phyloP scores from a whole-genome alignment of 2,329 filamentous ascomycete genomes.

The Diaporthe citrichinensis region DNA sequence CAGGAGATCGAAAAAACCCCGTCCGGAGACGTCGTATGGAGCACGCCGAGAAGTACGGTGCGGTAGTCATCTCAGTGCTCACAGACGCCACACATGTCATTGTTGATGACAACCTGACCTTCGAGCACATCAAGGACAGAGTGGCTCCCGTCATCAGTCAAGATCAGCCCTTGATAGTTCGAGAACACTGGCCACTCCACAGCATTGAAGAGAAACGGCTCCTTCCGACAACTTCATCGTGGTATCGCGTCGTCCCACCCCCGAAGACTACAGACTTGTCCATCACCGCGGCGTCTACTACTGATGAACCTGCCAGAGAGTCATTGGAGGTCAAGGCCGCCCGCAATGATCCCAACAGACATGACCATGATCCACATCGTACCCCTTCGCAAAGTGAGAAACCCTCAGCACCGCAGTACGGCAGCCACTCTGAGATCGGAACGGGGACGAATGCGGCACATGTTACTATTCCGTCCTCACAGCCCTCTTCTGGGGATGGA shows the following conservation, averaged over 20 bases:
- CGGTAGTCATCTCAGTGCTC: slow-evolving; percentile 75
- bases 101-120: slow-evolving; percentile 78
- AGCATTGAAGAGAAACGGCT: slow-evolving; percentile 73
- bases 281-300: slow-evolving; percentile 40
- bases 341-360: slow-evolving; percentile 53
- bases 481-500: background rate
- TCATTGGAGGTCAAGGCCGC: slow-evolving; percentile 66
- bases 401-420: slow-evolving; percentile 42
- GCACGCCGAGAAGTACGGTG: slow-evolving; percentile 82
- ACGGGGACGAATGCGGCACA: too few species aligned
- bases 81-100: slow-evolving; percentile 81
- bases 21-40: slow-evolving; percentile 78
- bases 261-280: slow-evolving; percentile 39
- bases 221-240: slow-evolving; percentile 64
- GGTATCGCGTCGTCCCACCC: slow-evolving; percentile 69
- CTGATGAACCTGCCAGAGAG: slow-evolving; percentile 44
- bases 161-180: slow-evolving; percentile 67
- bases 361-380: slow-evolving; percentile 56
- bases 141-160: slow-evolving; percentile 57
- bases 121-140: slow-evolving; percentile 71
- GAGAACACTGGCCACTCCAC: slow-evolving; percentile 77
- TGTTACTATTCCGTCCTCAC: background rate
- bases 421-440: background rate
- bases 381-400: slow-evolving; percentile 46
- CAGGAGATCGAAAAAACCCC: slow-evolving; percentile 79